Percentiles rank a stretch among this genome's conserved stretches.
These are phyloP conservation scores for Polytrichum formosum DNA, from an alignment of 225 moss, liverwort and hornwort species.

Conservation along the genomic window DNA sequence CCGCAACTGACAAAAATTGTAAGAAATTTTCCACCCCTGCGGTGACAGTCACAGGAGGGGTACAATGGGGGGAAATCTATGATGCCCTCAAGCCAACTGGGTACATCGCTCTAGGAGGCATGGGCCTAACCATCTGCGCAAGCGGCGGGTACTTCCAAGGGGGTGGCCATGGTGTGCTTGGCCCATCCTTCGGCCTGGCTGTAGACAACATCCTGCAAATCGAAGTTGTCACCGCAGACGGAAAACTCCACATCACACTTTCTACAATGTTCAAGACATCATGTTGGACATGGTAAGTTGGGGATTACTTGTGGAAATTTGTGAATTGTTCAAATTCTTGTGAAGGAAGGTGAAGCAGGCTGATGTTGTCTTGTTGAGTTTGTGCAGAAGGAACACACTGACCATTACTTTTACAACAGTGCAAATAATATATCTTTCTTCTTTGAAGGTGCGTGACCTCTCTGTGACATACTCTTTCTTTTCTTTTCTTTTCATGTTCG, in stretches of 20 bases:
- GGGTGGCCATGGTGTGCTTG: conserved; percentile 7
- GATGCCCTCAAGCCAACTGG: conserved; percentile 24
- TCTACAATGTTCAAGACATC: too few species aligned
- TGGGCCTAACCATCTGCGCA: conserved; percentile 30
- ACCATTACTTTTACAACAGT: conserved; percentile 72
- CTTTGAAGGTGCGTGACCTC: conserved; percentile 72
- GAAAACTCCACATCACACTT: too few species aligned
- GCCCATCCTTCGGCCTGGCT: conserved; percentile 5
- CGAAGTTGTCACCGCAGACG: too few species aligned
- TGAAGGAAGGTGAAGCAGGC: too few species aligned
- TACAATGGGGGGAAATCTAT: conserved; percentile 40
- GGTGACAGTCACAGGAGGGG: conserved; percentile 30
- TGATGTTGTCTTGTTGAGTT: not conserved
- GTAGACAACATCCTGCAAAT: too few species aligned
- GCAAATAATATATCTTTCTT: conserved; percentile 88
- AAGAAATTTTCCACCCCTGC: conserved; percentile 1
- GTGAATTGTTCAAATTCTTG: too few species aligned
- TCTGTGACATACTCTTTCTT: too few species aligned
- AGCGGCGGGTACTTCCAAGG: conserved; percentile 15
- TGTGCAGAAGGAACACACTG: conserved; percentile 49
- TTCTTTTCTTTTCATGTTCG: too few species aligned
- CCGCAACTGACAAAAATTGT: not conserved
- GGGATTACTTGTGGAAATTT: conserved; percentile 4
- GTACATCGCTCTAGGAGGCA: conserved; percentile 28
- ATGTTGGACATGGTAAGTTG: too few species aligned